Base-by-base conservation (phyloP, 495 filamentous ascomycete genomes). In the Physcia stellaris region DNA sequence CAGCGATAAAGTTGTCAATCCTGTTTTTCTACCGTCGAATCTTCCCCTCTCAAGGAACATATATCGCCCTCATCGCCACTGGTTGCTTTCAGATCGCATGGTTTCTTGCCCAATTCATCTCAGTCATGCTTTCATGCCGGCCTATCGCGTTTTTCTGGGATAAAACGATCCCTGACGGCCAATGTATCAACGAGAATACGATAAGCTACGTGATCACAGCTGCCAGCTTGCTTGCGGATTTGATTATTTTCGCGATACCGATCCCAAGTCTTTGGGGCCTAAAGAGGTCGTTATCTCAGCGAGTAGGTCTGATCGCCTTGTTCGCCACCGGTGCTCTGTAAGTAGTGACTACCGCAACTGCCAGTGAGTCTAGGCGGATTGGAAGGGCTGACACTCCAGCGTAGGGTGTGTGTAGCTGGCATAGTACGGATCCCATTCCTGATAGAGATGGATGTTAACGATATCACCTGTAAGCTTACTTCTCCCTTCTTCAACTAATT, bases 101-200 rank as follows among this genome's bases (percentile, higher is more conserved):
- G 59, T 56, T 59, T 19, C 45, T 65, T 28, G 47, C 63, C 30
- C 56, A 50, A 20, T 53, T 59, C 19, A 59, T 68, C 40, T 38
- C 49, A 0, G 43, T 48, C 2, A 52, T 63, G 28, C 62, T 77
- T 41, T 64, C 67, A 34, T 79, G 75, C 41, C 56, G 53, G 0
- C 75, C 77, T 1, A 47, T 80, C 9, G 54, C 54, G 6, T 59
- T 56, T 37, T 67, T 67, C 35, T 76, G 71, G 62, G 55, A 76
- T 41, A 64, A 62, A 30, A 44, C 56, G 2, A 49, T 74, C 3
- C 51, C 58, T 0, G 37, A 37, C 6, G 69, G 70, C 4, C 41
- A 39, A 21, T 80, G 76, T 46, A 60, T 79, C 34, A 63, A 58
- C 38, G 47, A 55, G 24, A 35, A 40, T 53, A 51, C 12, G 3